These are phyloP conservation scores for Lactuca saligna DNA, from an alignment of 129 eudicot species.

Conservation along the genomic window DNA sequence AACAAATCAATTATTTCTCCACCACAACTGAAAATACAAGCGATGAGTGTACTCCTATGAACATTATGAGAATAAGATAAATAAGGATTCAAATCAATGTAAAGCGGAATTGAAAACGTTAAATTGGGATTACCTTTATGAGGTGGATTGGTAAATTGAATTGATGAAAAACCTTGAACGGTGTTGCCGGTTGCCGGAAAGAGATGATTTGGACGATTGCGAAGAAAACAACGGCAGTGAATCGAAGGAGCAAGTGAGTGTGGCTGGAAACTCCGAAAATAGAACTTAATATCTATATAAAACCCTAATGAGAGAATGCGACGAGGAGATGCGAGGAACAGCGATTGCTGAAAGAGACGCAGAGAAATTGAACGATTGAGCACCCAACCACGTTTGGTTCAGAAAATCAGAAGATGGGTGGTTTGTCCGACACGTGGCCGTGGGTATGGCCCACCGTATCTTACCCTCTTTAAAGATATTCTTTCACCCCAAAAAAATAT, in stretches of 20 bases:
- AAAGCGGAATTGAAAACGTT: background rate
- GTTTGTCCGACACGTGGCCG: constrained; percentile 20
- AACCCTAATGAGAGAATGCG: constrained; percentile 7
- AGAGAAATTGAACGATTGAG: constrained; percentile 3
- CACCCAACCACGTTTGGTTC: background rate
- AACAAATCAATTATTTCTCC: background rate
- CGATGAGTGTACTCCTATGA: background rate
- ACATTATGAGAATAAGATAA: background rate
- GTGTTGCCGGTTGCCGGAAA: constrained; percentile 3
- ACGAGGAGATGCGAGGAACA: background rate
- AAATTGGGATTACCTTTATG: constrained; percentile 1
- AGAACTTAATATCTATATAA: background rate
- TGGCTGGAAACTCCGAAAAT: background rate
- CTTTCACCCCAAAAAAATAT: background rate
- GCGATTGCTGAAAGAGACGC: constrained; percentile 3
- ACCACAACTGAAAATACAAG: background rate
- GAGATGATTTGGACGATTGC: background rate
- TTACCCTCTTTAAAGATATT: background rate
- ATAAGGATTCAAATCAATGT: background rate
- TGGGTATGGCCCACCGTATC: background rate
- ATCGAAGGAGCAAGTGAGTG: background rate
- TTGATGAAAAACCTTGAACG: background rate
- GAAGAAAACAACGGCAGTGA: constrained; percentile 1
- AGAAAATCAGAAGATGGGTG: constrained; percentile 15
- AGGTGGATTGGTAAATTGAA: background rate